Conservation (phyloP, 306 rosid genomes). For the Quercus mongolica region DNA sequence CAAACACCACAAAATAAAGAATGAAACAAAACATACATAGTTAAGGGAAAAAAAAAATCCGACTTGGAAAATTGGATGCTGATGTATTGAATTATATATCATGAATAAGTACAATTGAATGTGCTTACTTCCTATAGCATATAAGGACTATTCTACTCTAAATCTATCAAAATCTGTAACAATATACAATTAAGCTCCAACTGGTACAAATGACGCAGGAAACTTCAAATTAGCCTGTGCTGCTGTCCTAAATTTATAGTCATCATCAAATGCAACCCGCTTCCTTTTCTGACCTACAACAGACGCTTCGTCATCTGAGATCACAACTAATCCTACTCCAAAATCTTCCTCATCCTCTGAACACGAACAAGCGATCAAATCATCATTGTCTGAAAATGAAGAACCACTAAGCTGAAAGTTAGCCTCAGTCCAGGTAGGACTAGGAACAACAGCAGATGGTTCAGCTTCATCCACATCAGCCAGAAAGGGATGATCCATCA, state of each 20-base stretch:
- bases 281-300: not conserved
- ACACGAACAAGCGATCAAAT: not conserved
- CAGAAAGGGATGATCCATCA: constrained; percentile 13
- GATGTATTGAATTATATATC: too few species aligned
- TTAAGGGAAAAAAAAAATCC: too few species aligned
- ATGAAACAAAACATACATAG: too few species aligned
- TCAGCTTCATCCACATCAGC: not conserved
- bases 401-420: not conserved
- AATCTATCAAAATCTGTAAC: not conserved
- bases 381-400: not conserved
- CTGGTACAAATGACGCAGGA: not conserved
- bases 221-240: not conserved
- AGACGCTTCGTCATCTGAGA: not conserved
- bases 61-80: too few species aligned
- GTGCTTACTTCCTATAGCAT: not conserved
- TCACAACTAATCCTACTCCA: not conserved
- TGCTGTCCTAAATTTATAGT: too few species aligned
- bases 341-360: not conserved
- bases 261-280: too few species aligned
- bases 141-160: not conserved
- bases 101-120: not conserved
- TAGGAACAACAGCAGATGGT: not conserved
- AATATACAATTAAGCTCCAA: not conserved
- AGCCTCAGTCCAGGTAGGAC: not conserved
- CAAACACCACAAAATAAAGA: too few species aligned